Evolutionary conservation across 2,329 filamentous ascomycete genomes (phyloP), one percentile per base, ranked within the genome.

Genomic region (Aspergillus caelatus): DNA sequence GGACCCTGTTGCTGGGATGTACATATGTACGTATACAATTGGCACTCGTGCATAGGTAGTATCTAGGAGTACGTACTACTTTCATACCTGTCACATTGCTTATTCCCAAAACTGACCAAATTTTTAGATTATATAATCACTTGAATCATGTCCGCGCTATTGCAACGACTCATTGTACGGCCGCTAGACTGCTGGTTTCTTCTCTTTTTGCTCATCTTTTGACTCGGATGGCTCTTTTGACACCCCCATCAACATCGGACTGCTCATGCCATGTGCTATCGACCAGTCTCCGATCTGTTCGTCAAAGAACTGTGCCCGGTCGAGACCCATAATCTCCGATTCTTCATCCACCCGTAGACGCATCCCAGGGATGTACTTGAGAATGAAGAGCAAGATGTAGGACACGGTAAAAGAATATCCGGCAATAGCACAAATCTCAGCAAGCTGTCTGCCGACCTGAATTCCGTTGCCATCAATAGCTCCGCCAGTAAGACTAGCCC

Each of bases 201-300:
- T 59, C 52, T 62, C 54, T 23, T 54, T 36, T 59, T 28, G 57
- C 19, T 57, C 30, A 23, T 67, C 61, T 41, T 60, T 62, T 12
- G 62, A 65, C 12, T 60, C 57, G 3, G 63, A 67, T 11, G 66
- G 64, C 52, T 57, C 54, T 23, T 66, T 62, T 4, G 64, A 63
- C 21, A 69, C 64, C 1, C 64, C 65, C 23, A 68, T 46, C 48
- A 70, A 30, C 12, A 65, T 61, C 16, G 64, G 58, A 14, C 60
- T 61, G 11, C 36, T 52, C 19, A 61, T 34, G 11, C 50, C 61
- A 9, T 77, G 71, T 26, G 74, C 63, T 56, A 82, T 73, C 36
- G 72, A 80, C 78, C 82, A 84, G 62, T 84, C 83, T 16, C 83
- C 83, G 71, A 87, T 85, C 74, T 85, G 81, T 76, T 86, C 85